Conservation (phyloP, 148 eudicot genomes). For the Diospyros kaki region DNA sequence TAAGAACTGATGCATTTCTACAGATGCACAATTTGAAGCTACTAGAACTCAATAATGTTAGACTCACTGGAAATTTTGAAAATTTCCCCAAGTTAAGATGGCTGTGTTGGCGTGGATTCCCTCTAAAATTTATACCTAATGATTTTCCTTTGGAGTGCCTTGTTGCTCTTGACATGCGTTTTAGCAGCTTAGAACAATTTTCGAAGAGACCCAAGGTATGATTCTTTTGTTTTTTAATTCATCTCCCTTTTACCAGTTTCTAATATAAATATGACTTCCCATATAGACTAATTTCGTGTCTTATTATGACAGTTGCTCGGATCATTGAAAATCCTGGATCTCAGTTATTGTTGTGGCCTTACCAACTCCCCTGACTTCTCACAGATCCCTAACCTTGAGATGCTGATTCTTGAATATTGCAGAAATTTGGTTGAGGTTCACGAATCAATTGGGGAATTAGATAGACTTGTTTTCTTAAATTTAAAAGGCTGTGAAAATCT, state of each 20-base stretch:
- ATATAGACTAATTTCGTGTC: background rate
- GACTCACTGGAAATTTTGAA: conserved; percentile 8
- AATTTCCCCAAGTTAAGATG: conserved; percentile 16
- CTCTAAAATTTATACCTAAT: conserved; percentile 8
- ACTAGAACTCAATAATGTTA: conserved; percentile 12
- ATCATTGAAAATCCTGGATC: conserved; percentile 12
- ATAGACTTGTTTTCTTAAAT: background rate
- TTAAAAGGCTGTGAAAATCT: conserved; percentile 1
- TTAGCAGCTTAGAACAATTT: conserved; percentile 10
- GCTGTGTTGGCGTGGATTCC: conserved; percentile 22
- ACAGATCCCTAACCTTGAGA: conserved; percentile 8
- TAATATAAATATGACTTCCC: background rate
- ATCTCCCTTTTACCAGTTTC: background rate
- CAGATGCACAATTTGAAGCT: conserved; percentile 15
- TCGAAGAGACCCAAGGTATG: background rate
- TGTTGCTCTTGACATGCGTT: conserved; percentile 18
- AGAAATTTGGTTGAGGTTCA: conserved; percentile 1
- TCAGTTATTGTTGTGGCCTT: conserved; percentile 1
- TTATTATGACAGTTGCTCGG: conserved; percentile 3
- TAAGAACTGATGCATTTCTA: conserved; percentile 15
- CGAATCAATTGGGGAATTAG: background rate
- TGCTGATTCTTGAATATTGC: conserved; percentile 5
- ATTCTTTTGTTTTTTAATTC: background rate
- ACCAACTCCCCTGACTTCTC: conserved; percentile 5
- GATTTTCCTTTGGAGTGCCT: conserved; percentile 13